Base-by-base conservation (phyloP, 2,329 filamentous ascomycete genomes). In the Fusarium algeriense region DNA sequence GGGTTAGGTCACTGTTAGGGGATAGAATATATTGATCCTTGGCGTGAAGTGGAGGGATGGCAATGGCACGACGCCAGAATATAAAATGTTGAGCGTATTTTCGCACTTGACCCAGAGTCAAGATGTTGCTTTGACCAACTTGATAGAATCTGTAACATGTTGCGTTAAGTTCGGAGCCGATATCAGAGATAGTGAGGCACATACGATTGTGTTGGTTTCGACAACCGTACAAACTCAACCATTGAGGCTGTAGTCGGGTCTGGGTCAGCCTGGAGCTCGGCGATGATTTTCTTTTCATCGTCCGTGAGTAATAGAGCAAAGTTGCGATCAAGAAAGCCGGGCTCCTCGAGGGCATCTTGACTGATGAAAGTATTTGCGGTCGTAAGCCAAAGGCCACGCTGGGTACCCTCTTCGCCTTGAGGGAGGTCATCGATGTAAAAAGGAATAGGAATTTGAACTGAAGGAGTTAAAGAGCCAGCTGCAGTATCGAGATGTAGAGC, bases 51-150 rank as follows among this genome's bases (percentile, higher is more conserved):
- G 96, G 96, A 7, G 94, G 93, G 43, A 98, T 95, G 19, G 95
- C 92, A 66, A 97, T 93, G 49, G 95, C 96, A 62, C 95, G 92
- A 28, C 96, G 91, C 95, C 95, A 98, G 82, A 97, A 97, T 67
- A 98, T 94, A 69, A 99, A 91, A 82, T 98, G 96, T 63, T 93
- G 92, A 13, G 95, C 94, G 69, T 97, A 93, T 74, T 93, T 91
- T 70, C 95, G 92, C 69, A 98, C 92, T 73, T 97, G 93, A 35
- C 89, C 87, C 3, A 96, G 86, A 6, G 92, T 90, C 56, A 98
- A 91, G 23, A 91, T 88, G 55, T 92, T 89, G 71, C 87, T 89
- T 72, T 91, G 88, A 19, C 91, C 89, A 58, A 94, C 89, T 78
- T 95, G 93, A 60, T 89, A 83, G 78, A 92, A 90, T 48, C 84